Evolutionary conservation across 345 rosid species (phyloP).

Genomic region (Kernera saxatilis): DNA sequence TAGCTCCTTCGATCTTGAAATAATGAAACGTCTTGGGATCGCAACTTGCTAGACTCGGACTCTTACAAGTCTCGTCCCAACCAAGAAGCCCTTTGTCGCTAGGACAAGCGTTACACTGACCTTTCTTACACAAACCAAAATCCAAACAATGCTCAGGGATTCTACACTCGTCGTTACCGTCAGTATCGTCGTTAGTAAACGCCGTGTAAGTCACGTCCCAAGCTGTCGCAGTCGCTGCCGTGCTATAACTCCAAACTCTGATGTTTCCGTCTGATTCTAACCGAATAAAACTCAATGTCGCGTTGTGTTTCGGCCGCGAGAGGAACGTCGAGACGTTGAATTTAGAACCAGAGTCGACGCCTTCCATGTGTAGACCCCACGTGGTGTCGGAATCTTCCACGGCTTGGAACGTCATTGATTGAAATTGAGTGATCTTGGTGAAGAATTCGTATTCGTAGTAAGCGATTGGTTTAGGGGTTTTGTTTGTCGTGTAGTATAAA

Average conservation of each 20-base stretch:
- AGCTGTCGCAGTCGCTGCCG: conserved; percentile 25
- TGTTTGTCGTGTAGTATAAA: conserved; percentile 34
- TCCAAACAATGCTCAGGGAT: conserved; percentile 25
- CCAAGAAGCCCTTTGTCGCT: conserved; percentile 32
- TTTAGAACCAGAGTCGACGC: not conserved
- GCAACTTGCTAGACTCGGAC: conserved; percentile 18
- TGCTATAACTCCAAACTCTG: conserved; percentile 37
- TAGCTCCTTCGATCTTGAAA: conserved; percentile 46
- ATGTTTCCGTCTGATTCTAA: conserved; percentile 52
- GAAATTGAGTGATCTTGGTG: not conserved
- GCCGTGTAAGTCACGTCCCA: conserved; percentile 43
- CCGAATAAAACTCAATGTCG: conserved; percentile 37
- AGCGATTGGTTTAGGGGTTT: conserved; percentile 32
- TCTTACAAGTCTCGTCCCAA: conserved; percentile 42
- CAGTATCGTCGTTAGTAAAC: conserved; percentile 21
- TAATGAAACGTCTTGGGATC: conserved; percentile 24
- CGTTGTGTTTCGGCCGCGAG: conserved; percentile 37
- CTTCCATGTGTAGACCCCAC: conserved; percentile 17
- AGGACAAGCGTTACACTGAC: conserved; percentile 36
- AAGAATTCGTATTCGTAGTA: conserved; percentile 11
- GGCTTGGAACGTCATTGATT: conserved; percentile 20
- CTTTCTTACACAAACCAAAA: conserved; percentile 30
- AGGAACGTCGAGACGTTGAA: conserved; percentile 12
- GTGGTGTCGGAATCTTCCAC: conserved; percentile 26
- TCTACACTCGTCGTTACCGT: conserved; percentile 33